Conservation (phyloP, 768 basidiomycete genomes). For the Dioszegia crocea region DNA sequence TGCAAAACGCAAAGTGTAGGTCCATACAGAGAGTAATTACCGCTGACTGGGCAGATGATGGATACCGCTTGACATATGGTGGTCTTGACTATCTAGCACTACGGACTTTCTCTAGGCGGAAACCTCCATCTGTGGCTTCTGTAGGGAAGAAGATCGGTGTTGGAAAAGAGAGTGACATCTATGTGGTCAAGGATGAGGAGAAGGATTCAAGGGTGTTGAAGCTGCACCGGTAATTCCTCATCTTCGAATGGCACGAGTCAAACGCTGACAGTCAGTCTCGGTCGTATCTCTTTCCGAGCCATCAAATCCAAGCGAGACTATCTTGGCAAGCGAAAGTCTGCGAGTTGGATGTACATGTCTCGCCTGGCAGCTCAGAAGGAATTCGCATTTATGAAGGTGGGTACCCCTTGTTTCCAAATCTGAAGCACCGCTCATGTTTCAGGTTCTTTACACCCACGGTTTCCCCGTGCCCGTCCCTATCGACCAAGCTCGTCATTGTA, state of each 20-base stretch:
- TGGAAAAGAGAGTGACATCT: conserved; percentile 88
- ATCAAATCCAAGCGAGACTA: conserved; percentile 97
- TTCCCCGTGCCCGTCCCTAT: conserved; percentile 92
- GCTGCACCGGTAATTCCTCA: conserved; percentile 69
- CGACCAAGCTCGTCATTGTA: conserved; percentile 89
- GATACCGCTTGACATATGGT: conserved; percentile 93
- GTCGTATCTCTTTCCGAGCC: conserved; percentile 93
- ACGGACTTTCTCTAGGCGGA: conserved; percentile 80
- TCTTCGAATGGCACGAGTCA: conserved; percentile 41
- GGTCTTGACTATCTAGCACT: conserved; percentile 97
- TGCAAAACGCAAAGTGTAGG: conserved; percentile 89
- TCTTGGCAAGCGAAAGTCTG: conserved; percentile 87
- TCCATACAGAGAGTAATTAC: conserved; percentile 3
- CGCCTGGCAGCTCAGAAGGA: conserved; percentile 94
- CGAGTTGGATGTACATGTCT: conserved; percentile 99
- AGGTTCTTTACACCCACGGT: conserved; percentile 85
- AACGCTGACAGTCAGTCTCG: conserved; percentile 53
- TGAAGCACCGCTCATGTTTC: neutral
- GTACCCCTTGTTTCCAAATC: conserved; percentile 8
- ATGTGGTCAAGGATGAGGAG: conserved; percentile 62
- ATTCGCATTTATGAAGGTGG: conserved; percentile 96
- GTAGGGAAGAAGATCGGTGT: conserved; percentile 98
- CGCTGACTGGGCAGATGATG: conserved; percentile 66
- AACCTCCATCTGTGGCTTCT: conserved; percentile 69
- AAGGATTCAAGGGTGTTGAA: conserved; percentile 87